A percentile compares a stretch with the other conserved stretches of the same genome.
phyloP scores from a whole-genome alignment of 2,329 filamentous ascomycete genomes.

The Fusarium buxicola region DNA sequence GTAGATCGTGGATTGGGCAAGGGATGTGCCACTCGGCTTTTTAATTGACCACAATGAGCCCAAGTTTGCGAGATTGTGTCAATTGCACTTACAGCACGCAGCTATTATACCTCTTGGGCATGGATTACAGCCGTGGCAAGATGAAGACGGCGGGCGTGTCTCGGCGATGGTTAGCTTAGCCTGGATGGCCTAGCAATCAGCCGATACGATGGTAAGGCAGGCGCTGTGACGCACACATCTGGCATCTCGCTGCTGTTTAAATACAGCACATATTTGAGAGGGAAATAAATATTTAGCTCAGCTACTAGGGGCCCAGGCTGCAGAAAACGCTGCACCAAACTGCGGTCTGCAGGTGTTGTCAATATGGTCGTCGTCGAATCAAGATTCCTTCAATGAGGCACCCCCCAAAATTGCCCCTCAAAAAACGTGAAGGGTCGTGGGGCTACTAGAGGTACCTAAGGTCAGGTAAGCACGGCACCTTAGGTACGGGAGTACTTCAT shows the following conservation, averaged over 20 bases:
- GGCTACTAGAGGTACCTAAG: constrained; percentile 19
- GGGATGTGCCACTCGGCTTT: background rate
- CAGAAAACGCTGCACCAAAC: constrained; percentile 32
- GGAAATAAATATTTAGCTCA: constrained; percentile 11
- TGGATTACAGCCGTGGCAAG: constrained; percentile 22
- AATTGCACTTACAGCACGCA: constrained; percentile 7
- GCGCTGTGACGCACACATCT: constrained; percentile 21
- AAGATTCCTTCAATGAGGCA: constrained; percentile 40
- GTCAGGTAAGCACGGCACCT: too few species aligned
- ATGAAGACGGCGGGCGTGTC: constrained; percentile 38
- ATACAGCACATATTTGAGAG: constrained; percentile 8
- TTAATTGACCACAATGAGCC: background rate
- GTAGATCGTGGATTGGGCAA: too few species aligned
- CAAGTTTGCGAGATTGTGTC: constrained; percentile 3
- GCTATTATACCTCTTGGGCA: constrained; percentile 1
- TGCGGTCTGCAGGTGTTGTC: constrained; percentile 34
- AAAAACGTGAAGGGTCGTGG: constrained; percentile 39
- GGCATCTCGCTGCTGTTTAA: constrained; percentile 2
- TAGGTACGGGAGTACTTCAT: background rate
- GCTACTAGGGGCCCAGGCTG: constrained; percentile 21
- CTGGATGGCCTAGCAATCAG: constrained; percentile 35
- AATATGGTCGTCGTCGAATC: constrained; percentile 43
- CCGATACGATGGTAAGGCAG: constrained; percentile 26
- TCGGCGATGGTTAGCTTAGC: constrained; percentile 24
- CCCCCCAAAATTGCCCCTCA: constrained; percentile 38